Evolutionary conservation across 2,329 filamentous ascomycete species (phyloP).

Genomic region (Coccinonectria pachysandricola): DNA sequence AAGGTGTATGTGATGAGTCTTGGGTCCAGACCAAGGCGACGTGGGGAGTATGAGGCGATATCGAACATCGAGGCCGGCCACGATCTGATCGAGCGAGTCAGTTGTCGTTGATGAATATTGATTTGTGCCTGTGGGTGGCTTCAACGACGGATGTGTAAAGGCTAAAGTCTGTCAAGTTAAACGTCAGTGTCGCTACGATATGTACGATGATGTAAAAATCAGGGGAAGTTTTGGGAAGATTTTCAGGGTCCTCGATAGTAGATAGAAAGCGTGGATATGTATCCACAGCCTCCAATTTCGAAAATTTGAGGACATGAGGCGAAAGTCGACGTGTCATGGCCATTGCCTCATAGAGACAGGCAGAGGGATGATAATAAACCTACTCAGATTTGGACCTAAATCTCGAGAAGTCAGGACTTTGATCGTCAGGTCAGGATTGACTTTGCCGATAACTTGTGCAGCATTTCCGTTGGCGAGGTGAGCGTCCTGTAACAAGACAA

Average conservation of each 20-base stretch:
- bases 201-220: not conserved
- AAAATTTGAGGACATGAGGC: too few species aligned
- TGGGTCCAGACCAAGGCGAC: constrained; percentile 31
- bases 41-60: constrained; percentile 18
- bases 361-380: constrained; percentile 29
- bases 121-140: constrained; percentile 68
- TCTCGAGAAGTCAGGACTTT: constrained; percentile 61
- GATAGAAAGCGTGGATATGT: too few species aligned
- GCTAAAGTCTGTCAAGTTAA: constrained; percentile 52
- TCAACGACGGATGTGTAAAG: constrained; percentile 74
- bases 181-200: not conserved
- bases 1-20: constrained; percentile 5
- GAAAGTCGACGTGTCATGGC: constrained; percentile 1
- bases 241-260: too few species aligned
- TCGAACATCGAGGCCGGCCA: constrained; percentile 11
- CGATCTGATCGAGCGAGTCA: constrained; percentile 23
- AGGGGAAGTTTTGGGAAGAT: too few species aligned
- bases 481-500: constrained; percentile 44
- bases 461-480: constrained; percentile 61
- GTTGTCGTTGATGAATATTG: constrained; percentile 62
- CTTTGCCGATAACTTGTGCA: constrained; percentile 71
- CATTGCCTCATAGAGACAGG: constrained; percentile 4
- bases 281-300: too few species aligned
- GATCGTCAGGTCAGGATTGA: constrained; percentile 61
- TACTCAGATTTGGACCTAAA: constrained; percentile 60